A percentile compares a stretch with the other conserved stretches of the same genome.
phyloP scores from a whole-genome alignment of 805 yeast species.

The Lipomyces starkeyi region DNA sequence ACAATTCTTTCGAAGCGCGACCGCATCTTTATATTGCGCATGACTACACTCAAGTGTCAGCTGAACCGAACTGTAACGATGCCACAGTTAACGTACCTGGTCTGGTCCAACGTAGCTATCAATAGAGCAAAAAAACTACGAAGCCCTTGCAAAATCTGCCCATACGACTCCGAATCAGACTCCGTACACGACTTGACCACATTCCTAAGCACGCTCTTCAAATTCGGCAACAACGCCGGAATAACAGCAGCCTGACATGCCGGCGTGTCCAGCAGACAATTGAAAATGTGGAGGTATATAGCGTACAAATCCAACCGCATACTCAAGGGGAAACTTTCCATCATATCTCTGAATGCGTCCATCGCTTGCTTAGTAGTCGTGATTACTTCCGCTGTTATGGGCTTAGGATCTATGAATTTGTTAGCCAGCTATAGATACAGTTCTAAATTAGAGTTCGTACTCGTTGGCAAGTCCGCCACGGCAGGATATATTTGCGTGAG shows the following conservation, averaged over 20 bases:
- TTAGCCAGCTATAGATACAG: conserved; percentile 11
- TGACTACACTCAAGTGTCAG: conserved; percentile 27
- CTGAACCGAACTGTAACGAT: conserved; percentile 39
- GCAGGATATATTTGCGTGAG: conserved; percentile 66
- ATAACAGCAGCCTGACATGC: conserved; percentile 51
- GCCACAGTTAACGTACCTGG: conserved; percentile 40
- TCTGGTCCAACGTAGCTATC: conserved; percentile 27
- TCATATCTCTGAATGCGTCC: conserved; percentile 63
- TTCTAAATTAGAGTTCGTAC: conserved; percentile 26
- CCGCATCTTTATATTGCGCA: conserved; percentile 25
- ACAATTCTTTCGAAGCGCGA: conserved; percentile 45
- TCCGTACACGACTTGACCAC: conserved; percentile 39
- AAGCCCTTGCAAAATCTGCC: conserved; percentile 28
- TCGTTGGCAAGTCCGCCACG: conserved; percentile 52
- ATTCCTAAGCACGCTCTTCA: conserved; percentile 54
- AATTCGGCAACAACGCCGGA: conserved; percentile 58
- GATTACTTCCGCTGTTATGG: conserved; percentile 33
- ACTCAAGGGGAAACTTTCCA: conserved; percentile 66
- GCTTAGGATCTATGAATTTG: conserved; percentile 15
- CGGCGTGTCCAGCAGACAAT: conserved; percentile 47
- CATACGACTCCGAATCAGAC: conserved; percentile 33
- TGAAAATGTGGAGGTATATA: conserved; percentile 68
- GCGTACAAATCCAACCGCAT: conserved; percentile 74
- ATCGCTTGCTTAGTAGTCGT: conserved; percentile 41
- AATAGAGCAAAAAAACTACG: conserved; percentile 38